Conservation (phyloP, 768 basidiomycete species). For the Suillus subaureus region DNA sequence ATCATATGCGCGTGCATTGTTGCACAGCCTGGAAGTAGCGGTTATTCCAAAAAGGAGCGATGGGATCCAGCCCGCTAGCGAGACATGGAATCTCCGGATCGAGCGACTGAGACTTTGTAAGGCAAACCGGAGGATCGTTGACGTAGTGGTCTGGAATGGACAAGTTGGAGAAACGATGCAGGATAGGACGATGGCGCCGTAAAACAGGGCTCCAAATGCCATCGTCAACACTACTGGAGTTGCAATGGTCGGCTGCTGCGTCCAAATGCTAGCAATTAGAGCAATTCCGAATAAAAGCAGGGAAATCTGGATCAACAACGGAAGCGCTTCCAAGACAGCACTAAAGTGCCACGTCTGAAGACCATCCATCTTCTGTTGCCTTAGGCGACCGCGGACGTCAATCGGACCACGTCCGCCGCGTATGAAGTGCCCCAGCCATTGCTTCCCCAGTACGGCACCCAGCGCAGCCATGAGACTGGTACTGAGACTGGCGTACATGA, state of each 20-base stretch:
- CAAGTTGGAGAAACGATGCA: constrained; percentile 11
- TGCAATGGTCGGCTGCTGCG: constrained; percentile 7
- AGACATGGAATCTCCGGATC: neutral
- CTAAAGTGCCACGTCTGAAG: constrained; percentile 17
- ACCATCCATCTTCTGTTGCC: constrained; percentile 14
- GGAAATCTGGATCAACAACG: constrained; percentile 15
- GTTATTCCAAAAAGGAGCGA: neutral
- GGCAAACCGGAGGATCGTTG: neutral
- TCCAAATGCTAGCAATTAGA: constrained; percentile 12
- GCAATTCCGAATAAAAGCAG: constrained; percentile 15
- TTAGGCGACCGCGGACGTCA: constrained; percentile 16
- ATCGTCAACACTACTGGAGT: constrained; percentile 1
- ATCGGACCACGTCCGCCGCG: constrained; percentile 21
- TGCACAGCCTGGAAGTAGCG: neutral
- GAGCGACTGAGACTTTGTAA: neutral
- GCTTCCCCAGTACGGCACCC: constrained; percentile 29
- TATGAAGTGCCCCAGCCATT: constrained; percentile 26
- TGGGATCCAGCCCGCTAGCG: neutral
- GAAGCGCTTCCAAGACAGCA: constrained; percentile 13
- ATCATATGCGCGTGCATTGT: neutral
- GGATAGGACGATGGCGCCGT: neutral
- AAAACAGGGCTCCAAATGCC: constrained; percentile 5
- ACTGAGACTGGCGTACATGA: constrained; percentile 27
- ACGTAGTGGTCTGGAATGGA: constrained; percentile 6
- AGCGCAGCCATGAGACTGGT: constrained; percentile 27